Evolutionary conservation across 1,284 basidiomycete genomes (phyloP).

Genomic region (Ustilago lituana): DNA sequence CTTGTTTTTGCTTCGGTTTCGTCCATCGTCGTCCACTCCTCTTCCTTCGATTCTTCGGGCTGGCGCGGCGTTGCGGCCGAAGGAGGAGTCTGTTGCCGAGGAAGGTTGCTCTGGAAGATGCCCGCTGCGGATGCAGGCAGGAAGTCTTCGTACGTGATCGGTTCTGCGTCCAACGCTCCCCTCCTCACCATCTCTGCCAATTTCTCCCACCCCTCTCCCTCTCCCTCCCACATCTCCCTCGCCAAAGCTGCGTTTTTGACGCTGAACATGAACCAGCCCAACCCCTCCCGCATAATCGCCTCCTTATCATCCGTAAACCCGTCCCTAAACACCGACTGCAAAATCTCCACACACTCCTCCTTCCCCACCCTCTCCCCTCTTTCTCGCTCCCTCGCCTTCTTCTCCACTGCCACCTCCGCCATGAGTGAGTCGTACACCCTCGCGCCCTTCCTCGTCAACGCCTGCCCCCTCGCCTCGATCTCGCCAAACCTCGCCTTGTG

Average conservation of each 20-base stretch:
- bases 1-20: conserved; percentile 2
- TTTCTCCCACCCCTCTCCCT: conserved; percentile 2
- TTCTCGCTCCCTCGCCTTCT: conserved; percentile 52
- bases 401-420: conserved; percentile 61
- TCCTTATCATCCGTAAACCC: conserved; percentile 63
- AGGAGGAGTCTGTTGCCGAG: conserved; percentile 3
- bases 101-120: conserved; percentile 69
- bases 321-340: conserved; percentile 57
- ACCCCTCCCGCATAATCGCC: conserved; percentile 64
- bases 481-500: conserved; percentile 70
- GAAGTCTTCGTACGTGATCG: conserved; percentile 70
- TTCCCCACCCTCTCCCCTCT: conserved; percentile 25
- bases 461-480: conserved; percentile 69
- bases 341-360: conserved; percentile 41
- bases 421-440: conserved; percentile 31
- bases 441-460: conserved; percentile 67
- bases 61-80: too few relatives aligned
- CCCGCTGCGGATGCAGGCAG: conserved; percentile 69
- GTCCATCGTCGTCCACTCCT: not conserved
- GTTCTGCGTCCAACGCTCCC: conserved; percentile 62
- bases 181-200: conserved; percentile 55
- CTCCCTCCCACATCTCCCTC: conserved; percentile 3
- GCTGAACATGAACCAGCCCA: conserved; percentile 51
- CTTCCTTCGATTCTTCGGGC: not conserved
- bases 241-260: conserved; percentile 13